Evolutionary conservation across 371 early-diverging fungal genomes (phyloP).

Genomic region (Rhizopus delemar): DNA sequence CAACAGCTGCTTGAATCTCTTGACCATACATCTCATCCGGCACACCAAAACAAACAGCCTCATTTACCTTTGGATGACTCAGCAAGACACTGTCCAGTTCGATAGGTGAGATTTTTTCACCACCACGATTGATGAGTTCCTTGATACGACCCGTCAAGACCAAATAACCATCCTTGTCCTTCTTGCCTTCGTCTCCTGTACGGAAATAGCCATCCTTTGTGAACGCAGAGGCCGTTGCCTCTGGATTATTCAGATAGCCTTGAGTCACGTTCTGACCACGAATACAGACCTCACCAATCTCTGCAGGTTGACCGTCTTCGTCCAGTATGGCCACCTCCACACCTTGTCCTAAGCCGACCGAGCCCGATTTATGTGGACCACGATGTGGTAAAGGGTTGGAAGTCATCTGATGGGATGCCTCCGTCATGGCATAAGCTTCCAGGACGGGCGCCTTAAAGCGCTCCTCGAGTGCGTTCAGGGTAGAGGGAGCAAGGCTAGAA

Average conservation of each 20-base stretch:
- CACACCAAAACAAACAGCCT: conserved; percentile 80
- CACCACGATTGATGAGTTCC: conserved; percentile 81
- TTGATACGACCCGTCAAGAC: conserved; percentile 79
- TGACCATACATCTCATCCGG: conserved; percentile 80
- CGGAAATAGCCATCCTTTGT: conserved; percentile 69
- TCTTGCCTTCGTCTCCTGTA: conserved; percentile 81
- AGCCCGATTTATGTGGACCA: conserved; percentile 74
- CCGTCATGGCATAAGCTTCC: conserved; percentile 75
- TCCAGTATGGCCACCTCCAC: conserved; percentile 77
- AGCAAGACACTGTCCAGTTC: conserved; percentile 83
- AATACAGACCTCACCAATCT: conserved; percentile 84
- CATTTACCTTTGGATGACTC: conserved; percentile 68
- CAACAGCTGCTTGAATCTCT: conserved; percentile 80
- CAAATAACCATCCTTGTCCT: conserved; percentile 72
- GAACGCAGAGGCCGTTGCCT: conserved; percentile 78
- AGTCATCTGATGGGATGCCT: conserved; percentile 89
- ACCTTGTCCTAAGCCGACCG: conserved; percentile 82
- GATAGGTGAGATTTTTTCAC: conserved; percentile 79
- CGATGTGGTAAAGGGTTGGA: conserved; percentile 80
- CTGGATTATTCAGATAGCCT: conserved; percentile 79
- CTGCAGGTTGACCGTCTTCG: conserved; percentile 56
- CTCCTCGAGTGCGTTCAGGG: conserved; percentile 69
- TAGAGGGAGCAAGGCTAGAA: conserved; percentile 77
- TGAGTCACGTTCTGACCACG: conserved; percentile 78
- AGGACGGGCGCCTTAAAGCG: conserved; percentile 78